Percentiles rank a stretch among this genome's conserved stretches.
phyloP scores from a whole-genome alignment of 1,139 yeast species.

The Citeromyces hawaiiensis region DNA sequence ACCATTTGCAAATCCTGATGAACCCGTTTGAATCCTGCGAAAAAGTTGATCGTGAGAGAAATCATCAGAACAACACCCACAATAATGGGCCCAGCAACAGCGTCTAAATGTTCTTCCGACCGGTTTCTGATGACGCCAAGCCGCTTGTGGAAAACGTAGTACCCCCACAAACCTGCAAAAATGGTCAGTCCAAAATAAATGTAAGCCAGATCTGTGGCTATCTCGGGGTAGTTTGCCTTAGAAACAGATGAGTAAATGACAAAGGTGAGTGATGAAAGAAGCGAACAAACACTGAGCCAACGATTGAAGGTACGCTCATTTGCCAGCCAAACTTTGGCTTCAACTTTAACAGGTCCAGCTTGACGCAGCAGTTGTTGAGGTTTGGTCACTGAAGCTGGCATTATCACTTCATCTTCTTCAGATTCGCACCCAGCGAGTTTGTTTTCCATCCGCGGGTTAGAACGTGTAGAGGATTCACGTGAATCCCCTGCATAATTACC shows the following conservation, averaged over 20 bases:
- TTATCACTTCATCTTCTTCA: slow-evolving; percentile 75
- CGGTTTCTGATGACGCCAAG: slow-evolving; percentile 65
- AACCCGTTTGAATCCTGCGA: slow-evolving; percentile 43
- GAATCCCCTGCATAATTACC: slow-evolving; percentile 3
- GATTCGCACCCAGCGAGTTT: slow-evolving; percentile 38
- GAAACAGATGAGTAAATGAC: slow-evolving; percentile 70
- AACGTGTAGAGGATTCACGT: slow-evolving; percentile 1
- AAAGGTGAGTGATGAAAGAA: slow-evolving; percentile 79
- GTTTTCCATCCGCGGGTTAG: slow-evolving; percentile 11
- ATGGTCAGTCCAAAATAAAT: slow-evolving; percentile 68
- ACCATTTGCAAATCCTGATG: neutral
- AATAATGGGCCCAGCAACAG: slow-evolving; percentile 76
- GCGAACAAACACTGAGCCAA: slow-evolving; percentile 88
- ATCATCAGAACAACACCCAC: slow-evolving; percentile 57
- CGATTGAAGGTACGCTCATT: slow-evolving; percentile 94
- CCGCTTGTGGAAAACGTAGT: slow-evolving; percentile 59
- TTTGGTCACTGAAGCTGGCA: slow-evolving; percentile 82
- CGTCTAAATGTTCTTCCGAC: slow-evolving; percentile 80
- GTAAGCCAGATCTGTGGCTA: slow-evolving; percentile 62
- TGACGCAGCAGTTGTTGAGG: slow-evolving; percentile 74
- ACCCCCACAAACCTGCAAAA: slow-evolving; percentile 86
- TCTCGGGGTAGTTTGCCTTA: slow-evolving; percentile 38
- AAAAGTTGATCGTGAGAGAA: slow-evolving; percentile 62
- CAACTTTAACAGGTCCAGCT: slow-evolving; percentile 86
- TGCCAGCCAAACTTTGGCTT: slow-evolving; percentile 97